Conservation (phyloP, 495 filamentous ascomycete species). For the Neurospora sp. region DNA sequence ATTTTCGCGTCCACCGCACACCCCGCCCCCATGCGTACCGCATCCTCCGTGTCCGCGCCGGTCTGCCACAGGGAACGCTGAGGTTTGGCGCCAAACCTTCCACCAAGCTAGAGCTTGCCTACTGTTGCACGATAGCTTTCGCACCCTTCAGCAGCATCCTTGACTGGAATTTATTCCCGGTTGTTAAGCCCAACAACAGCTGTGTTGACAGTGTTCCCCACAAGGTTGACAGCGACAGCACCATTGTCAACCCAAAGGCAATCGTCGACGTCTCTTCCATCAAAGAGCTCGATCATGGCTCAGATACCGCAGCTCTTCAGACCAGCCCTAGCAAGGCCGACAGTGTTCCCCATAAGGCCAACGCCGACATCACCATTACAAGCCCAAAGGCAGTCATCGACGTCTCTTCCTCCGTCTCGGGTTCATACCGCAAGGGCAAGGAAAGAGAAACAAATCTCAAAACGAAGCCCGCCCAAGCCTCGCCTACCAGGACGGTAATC, state of each 20-base stretch:
- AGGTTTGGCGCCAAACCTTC: not conserved
- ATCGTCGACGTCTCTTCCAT: not conserved
- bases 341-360: not conserved
- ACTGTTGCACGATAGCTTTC: not conserved
- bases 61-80: not conserved
- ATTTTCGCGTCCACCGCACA: not conserved
- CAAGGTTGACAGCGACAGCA: not conserved
- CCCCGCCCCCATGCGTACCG: not conserved
- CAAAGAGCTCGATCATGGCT: not conserved
- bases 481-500: not conserved
- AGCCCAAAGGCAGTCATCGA: constrained; percentile 5
- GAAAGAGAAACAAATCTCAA: constrained; percentile 18
- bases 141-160: not conserved
- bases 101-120: not conserved
- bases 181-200: not conserved
- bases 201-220: not conserved
- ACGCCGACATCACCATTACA: not conserved
- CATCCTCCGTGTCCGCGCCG: not conserved
- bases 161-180: not conserved
- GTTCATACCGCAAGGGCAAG: constrained; percentile 16
- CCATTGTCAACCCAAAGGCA: not conserved
- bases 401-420: constrained; percentile 21
- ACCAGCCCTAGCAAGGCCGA: too few relatives aligned
- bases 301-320: not conserved
- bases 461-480: constrained; percentile 23